phyloP scores from a whole-genome alignment of 192 early-diverging fungal species.

The Backusella tarrabulga region DNA sequence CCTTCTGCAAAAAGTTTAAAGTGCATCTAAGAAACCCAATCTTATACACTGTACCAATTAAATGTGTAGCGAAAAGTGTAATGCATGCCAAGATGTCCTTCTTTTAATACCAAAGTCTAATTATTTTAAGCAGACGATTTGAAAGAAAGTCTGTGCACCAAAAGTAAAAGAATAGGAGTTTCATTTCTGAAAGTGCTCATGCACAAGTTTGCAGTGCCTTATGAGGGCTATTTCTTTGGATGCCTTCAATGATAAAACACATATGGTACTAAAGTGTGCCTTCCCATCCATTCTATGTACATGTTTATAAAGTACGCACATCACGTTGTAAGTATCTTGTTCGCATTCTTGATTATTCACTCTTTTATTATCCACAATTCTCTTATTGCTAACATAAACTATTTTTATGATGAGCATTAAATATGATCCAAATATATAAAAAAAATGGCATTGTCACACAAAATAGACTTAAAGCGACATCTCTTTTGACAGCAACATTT shows the following conservation, averaged over 20 bases:
- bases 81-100: neutral
- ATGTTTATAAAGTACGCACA: neutral
- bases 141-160: neutral
- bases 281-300: neutral
- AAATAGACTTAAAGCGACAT: neutral
- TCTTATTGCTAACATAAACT: neutral
- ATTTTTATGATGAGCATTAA: neutral
- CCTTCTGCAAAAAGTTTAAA: too few relatives aligned
- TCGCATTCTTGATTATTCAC: too few relatives aligned
- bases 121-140: neutral
- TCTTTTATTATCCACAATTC: too few relatives aligned
- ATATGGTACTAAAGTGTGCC: too few relatives aligned
- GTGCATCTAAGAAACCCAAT: too few relatives aligned
- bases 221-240: neutral
- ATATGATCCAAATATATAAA: neutral
- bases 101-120: neutral
- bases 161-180: neutral
- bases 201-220: neutral
- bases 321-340: neutral
- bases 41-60: neutral
- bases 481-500: neutral
- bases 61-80: neutral
- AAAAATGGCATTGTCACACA: neutral
- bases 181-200: neutral
- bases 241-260: neutral